Percentiles rank a stretch among this genome's conserved stretches.
Conservation (phyloP, 805 yeast genomes). For the Monosporozyma servazzii region DNA sequence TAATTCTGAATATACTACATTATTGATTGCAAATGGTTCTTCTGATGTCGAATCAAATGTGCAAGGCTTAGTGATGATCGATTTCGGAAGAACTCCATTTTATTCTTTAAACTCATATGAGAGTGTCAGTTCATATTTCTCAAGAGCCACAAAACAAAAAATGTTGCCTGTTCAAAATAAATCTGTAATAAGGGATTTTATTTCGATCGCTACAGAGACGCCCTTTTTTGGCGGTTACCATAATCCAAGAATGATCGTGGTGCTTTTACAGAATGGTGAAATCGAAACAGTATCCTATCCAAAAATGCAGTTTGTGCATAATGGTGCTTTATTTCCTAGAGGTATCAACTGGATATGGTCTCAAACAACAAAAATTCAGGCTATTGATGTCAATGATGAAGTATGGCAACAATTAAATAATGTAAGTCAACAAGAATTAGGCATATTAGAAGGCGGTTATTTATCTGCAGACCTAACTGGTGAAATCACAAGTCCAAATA, state of each 20-base stretch:
- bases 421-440: constrained; percentile 22
- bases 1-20: constrained; percentile 71
- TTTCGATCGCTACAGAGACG: constrained; percentile 48
- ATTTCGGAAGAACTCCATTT: constrained; percentile 72
- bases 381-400: constrained; percentile 48
- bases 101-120: constrained; percentile 76
- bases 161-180: constrained; percentile 45
- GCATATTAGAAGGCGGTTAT: constrained; percentile 65
- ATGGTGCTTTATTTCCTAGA: constrained; percentile 63
- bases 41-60: constrained; percentile 34
- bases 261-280: constrained; percentile 54
- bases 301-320: constrained; percentile 40
- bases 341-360: constrained; percentile 74
- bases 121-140: constrained; percentile 69
- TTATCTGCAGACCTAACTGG: constrained; percentile 18
- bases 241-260: constrained; percentile 57
- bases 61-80: constrained; percentile 44
- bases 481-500: constrained; percentile 40
- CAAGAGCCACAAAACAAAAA: constrained; percentile 46
- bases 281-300: constrained; percentile 54
- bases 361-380: constrained; percentile 45
- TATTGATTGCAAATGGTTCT: constrained; percentile 59
- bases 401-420: constrained; percentile 72
- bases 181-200: constrained; percentile 38
- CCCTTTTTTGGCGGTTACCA: constrained; percentile 78